phyloP scores from a whole-genome alignment of 106 monocot genomes.

The Narthecium ossifragum region DNA sequence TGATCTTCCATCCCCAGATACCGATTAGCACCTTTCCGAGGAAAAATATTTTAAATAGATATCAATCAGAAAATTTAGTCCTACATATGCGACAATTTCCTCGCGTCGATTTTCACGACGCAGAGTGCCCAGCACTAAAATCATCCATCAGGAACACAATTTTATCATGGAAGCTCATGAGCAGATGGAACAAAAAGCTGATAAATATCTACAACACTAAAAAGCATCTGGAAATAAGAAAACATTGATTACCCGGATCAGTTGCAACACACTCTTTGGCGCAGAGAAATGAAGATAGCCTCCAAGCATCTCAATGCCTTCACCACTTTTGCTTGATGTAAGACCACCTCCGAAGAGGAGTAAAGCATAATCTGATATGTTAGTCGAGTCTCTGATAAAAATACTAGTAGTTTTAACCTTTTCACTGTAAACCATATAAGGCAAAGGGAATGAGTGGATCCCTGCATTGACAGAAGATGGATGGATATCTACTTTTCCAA shows the following conservation, averaged over 20 bases:
- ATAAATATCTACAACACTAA: conserved; percentile 1
- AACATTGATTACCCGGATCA: conserved; percentile 62
- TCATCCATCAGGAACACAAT: not conserved
- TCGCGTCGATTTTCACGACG: not conserved
- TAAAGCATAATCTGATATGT: conserved; percentile 94
- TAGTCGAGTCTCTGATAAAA: conserved; percentile 89
- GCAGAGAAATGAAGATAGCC: conserved; percentile 96
- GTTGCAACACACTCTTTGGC: conserved; percentile 66
- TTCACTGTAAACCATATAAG: conserved; percentile 91
- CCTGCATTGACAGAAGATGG: conserved; percentile 95
- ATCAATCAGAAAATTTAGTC: not conserved
- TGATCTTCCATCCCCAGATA: no score
- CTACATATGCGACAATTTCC: no score
- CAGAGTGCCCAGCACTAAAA: not conserved
- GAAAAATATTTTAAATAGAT: not conserved
- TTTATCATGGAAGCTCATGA: not conserved
- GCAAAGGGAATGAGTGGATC: conserved; percentile 69
- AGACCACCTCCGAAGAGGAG: conserved; percentile 83
- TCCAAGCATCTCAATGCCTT: conserved; percentile 89
- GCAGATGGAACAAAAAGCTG: not conserved
- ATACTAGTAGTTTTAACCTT: conserved; percentile 89
- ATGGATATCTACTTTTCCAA: conserved; percentile 98
- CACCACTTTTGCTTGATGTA: conserved; percentile 59
- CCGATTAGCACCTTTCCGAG: no score
- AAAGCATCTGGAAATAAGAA: not conserved